Evolutionary conservation across 2,329 filamentous ascomycete genomes (phyloP), one percentile per base, ranked within the genome.

Genomic region (Talaromyces sp.): DNA sequence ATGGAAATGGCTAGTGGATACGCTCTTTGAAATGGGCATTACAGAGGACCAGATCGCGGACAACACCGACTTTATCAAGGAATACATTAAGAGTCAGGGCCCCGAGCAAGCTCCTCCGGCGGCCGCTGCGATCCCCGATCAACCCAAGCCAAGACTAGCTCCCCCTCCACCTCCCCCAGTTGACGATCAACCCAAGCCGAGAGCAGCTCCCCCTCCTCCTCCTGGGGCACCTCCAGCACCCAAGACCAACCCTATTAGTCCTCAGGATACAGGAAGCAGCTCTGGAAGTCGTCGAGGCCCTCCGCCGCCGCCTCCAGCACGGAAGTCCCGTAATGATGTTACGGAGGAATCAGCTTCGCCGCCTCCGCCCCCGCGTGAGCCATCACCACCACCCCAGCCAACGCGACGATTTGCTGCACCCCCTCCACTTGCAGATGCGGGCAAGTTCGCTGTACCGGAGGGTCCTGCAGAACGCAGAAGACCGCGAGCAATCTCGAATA

Each of bases 381-480:
- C 87, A 13, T 86, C 87, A 13, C 89, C 90, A 11, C 84, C 60
- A 41, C 51, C 87, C 11, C 89, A 90, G 11, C 84, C 58, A 42
- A 54, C 42, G 11, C 60, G 60, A 11, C 82, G 81, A 63, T 97
- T 96, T 76, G 83, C 86, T 60, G 93, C 90, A 8, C 94, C 94
- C 41, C 94, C 94, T 30, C 90, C 93, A 2, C 75, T 97, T 54
- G 85, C 90, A 50, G 92, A 96, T 71, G 94, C 94, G 52, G 94
- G 94, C 33, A 96, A 90, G 73, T 94, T 85, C 68, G 91, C 88
- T 3, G 80, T 86, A 56, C 72, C 77, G 27, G 76, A 78, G 51
- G 72, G 71, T 20, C 78, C 74, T 52, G 61, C 77, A 17, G 74
- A 73, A 50, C 68, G 82, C 71, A 63, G 77, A 66, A 72, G 80